Evolutionary conservation across 2,329 filamentous ascomycete genomes (phyloP).

Genomic region (Ophiostoma himal-ulmi): DNA sequence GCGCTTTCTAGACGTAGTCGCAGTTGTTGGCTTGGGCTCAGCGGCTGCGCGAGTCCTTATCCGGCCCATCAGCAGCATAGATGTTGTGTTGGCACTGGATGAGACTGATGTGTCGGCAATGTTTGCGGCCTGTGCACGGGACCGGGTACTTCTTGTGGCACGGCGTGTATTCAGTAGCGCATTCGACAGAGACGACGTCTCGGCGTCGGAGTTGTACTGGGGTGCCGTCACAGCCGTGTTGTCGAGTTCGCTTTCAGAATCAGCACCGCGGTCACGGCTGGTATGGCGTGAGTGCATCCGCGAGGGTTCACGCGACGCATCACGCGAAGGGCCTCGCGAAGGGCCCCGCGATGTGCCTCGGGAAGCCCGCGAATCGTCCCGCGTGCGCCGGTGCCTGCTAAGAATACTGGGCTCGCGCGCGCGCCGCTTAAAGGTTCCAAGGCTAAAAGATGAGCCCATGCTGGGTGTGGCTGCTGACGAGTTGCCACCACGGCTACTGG

Average conservation of each 20-base stretch:
- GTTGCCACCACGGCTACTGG: constrained; percentile 46
- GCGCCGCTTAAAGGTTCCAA: constrained; percentile 53
- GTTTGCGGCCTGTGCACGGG: background rate
- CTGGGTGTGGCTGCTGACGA: constrained; percentile 39
- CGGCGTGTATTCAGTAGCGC: constrained; percentile 8
- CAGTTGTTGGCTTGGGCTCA: background rate
- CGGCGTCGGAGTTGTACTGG: constrained; percentile 17
- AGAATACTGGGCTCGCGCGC: constrained; percentile 58
- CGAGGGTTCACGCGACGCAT: constrained; percentile 9
- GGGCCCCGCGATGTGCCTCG: constrained; percentile 26
- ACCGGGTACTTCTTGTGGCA: background rate
- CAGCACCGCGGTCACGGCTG: constrained; percentile 21
- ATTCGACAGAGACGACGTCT: constrained; percentile 10
- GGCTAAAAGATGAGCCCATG: constrained; percentile 48
- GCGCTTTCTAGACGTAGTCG: constrained; percentile 22
- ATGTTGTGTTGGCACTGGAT: constrained; percentile 20
- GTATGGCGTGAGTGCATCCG: constrained; percentile 35
- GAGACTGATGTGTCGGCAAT: constrained; percentile 18
- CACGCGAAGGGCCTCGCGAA: constrained; percentile 31
- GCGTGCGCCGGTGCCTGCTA: constrained; percentile 40
- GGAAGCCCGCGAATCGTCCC: constrained; percentile 8
- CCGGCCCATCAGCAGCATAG: constrained; percentile 21
- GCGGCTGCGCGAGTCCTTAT: constrained; percentile 9
- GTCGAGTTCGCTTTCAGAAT: constrained; percentile 24
- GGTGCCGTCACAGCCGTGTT: background rate